Percentiles rank a stretch among this genome's conserved stretches.
Evolutionary conservation across 345 rosid genomes (phyloP).

Genomic region (Rhodamnia rubescens): DNA sequence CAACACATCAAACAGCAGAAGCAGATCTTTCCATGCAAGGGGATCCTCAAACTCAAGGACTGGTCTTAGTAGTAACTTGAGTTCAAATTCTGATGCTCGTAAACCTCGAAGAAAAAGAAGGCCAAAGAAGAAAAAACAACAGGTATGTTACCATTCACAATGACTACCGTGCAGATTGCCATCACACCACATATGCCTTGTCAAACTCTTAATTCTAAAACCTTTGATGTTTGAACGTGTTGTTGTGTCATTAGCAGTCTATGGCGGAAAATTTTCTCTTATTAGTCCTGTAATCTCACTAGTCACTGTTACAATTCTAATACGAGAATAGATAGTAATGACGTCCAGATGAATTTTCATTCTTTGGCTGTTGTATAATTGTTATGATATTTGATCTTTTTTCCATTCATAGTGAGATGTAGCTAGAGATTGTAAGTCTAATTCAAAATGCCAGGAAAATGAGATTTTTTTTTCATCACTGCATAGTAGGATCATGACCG

Average conservation of each 20-base stretch:
- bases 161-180: background rate
- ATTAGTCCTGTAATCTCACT: background rate
- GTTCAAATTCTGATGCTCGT: slow-evolving; percentile 89
- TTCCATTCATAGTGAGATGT: background rate
- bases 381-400: background rate
- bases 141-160: slow-evolving; percentile 9
- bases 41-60: slow-evolving; percentile 44
- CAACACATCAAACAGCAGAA: slow-evolving; percentile 51
- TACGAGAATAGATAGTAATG: background rate
- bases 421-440: background rate
- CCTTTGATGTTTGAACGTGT: background rate
- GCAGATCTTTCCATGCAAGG: slow-evolving; percentile 32
- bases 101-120: slow-evolving; percentile 94
- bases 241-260: background rate
- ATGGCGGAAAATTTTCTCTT: background rate
- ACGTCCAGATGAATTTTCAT: background rate
- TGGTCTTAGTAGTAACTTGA: slow-evolving; percentile 77
- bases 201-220: background rate
- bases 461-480: background rate
- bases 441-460: background rate
- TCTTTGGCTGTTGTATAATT: background rate
- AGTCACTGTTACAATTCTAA: background rate
- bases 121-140: slow-evolving; percentile 80
- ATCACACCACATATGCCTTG: background rate
- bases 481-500: background rate